phyloP scores from a whole-genome alignment of 768 basidiomycete genomes.

The Russula lepida region DNA sequence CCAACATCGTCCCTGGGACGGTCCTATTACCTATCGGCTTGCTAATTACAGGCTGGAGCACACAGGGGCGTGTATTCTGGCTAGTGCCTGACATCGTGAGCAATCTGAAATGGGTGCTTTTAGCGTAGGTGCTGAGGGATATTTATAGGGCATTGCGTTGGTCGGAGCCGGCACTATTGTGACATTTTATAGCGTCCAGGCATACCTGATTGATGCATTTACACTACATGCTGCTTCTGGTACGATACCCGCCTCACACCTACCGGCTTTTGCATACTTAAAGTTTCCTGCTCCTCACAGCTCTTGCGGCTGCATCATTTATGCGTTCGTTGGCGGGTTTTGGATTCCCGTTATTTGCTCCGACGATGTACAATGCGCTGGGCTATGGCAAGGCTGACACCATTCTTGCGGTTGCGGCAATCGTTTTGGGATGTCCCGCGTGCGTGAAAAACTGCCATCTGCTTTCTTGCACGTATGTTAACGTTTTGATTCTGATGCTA shows the following conservation, averaged over 20 bases:
- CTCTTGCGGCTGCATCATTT: constrained; percentile 56
- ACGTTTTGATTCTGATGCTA: constrained; percentile 27
- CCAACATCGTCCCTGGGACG: constrained; percentile 50
- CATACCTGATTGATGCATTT: constrained; percentile 61
- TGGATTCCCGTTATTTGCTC: constrained; percentile 68
- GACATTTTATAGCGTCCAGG: constrained; percentile 53
- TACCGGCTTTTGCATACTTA: constrained; percentile 6
- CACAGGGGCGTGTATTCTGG: constrained; percentile 53
- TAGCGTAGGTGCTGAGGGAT: neutral
- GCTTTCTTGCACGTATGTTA: neutral
- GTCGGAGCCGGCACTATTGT: constrained; percentile 53
- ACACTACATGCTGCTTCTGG: constrained; percentile 62
- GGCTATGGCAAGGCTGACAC: constrained; percentile 68
- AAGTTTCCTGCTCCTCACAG: constrained; percentile 28
- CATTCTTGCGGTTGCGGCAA: constrained; percentile 48
- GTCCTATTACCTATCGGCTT: constrained; percentile 57
- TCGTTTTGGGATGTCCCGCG: constrained; percentile 50
- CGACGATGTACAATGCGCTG: constrained; percentile 53
- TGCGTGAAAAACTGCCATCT: constrained; percentile 16
- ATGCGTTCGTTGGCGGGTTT: constrained; percentile 64
- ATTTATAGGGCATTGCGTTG: constrained; percentile 44
- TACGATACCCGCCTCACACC: constrained; percentile 23
- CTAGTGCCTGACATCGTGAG: constrained; percentile 56
- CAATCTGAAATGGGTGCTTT: neutral
- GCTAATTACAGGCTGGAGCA: constrained; percentile 64